phyloP scores from a whole-genome alignment of 2,329 filamentous ascomycete genomes.

The Gnomoniopsis sp. region DNA sequence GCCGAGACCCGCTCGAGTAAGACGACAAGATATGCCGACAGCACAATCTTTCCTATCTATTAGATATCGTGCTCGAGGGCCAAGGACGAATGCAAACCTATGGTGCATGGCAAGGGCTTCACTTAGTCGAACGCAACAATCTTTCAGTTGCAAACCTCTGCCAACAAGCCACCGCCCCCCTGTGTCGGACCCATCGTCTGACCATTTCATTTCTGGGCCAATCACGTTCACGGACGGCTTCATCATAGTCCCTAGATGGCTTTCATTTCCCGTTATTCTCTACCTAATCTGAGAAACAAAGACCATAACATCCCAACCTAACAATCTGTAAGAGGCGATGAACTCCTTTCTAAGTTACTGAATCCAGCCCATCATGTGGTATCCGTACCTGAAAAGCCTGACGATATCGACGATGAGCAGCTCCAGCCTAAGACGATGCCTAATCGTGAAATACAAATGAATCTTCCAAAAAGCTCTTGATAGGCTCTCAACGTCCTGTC shows the following conservation, averaged over 20 bases:
- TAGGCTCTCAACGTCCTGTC: background rate
- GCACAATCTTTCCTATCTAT: too few species aligned
- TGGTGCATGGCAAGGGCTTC: too few species aligned
- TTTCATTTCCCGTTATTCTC: constrained; percentile 5
- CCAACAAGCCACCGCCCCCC: too few species aligned
- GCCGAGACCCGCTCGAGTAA: too few species aligned
- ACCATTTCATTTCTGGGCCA: too few species aligned
- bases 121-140: too few species aligned
- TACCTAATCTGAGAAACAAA: background rate
- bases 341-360: background rate
- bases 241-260: background rate
- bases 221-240: too few species aligned
- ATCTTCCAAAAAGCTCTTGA: constrained; percentile 8
- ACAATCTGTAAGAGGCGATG: background rate
- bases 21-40: too few species aligned
- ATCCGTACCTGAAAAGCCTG: constrained; percentile 7
- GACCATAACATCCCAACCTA: background rate
- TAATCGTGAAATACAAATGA: constrained; percentile 15
- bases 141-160: too few species aligned
- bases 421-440: constrained; percentile 11
- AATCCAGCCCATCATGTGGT: background rate
- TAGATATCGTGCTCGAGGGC: too few species aligned
- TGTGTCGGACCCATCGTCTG: too few species aligned
- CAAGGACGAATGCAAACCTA: too few species aligned
- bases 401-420: constrained; percentile 11